Evolutionary conservation across 1,139 yeast genomes (phyloP).

Genomic region (Blastobotrys proliferans): DNA sequence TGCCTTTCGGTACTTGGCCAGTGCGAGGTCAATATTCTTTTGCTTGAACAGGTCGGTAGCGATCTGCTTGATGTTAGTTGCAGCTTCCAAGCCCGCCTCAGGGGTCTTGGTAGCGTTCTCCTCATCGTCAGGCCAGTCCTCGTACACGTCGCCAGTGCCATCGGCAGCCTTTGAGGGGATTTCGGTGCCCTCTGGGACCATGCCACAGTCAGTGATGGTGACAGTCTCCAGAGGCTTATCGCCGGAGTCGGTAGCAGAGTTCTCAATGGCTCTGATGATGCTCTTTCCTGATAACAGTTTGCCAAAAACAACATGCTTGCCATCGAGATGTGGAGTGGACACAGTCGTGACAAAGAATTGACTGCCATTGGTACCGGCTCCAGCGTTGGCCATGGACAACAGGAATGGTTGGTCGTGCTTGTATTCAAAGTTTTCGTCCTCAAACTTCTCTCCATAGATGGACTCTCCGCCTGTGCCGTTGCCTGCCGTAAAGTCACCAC

Average conservation of each 20-base stretch:
- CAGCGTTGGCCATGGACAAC: conserved; percentile 95
- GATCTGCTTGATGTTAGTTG: conserved; percentile 54
- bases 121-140: conserved; percentile 71
- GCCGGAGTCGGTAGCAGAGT: conserved; percentile 60
- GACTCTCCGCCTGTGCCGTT: conserved; percentile 94
- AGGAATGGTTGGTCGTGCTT: conserved; percentile 82
- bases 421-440: conserved; percentile 79
- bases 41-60: conserved; percentile 74
- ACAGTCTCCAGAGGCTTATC: conserved; percentile 69
- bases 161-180: conserved; percentile 53
- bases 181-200: conserved; percentile 54
- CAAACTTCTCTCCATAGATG: conserved; percentile 91
- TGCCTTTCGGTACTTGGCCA: conserved; percentile 69
- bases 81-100: conserved; percentile 21
- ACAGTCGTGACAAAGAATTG: conserved; percentile 89
- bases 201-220: conserved; percentile 75
- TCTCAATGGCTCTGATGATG: conserved; percentile 72
- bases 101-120: conserved; percentile 54
- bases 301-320: conserved; percentile 96
- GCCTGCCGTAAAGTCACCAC: conserved; percentile 92
- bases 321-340: conserved; percentile 80
- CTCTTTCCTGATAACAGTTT: conserved; percentile 80
- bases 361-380: conserved; percentile 92
- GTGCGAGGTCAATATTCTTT: conserved; percentile 45
- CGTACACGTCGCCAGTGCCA: conserved; percentile 82